Conservation (phyloP, 1,284 basidiomycete species). For the Pseudozyma hubeiensis region DNA sequence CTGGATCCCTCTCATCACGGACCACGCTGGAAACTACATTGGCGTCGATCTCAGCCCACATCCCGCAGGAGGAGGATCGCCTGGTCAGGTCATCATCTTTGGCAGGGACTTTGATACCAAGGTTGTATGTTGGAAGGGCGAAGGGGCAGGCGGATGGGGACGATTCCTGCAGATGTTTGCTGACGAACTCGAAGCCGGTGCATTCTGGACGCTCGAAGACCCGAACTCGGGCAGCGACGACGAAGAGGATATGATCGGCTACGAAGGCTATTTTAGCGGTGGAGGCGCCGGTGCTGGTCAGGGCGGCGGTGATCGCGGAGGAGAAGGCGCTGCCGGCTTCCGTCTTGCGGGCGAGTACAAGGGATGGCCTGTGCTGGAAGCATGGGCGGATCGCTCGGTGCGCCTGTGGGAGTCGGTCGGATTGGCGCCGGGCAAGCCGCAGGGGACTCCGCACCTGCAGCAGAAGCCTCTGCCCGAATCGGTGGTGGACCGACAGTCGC, state of each 20-base stretch:
- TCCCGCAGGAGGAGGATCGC: constrained; percentile 73
- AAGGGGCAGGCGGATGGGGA: constrained; percentile 92
- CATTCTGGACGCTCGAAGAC: constrained; percentile 69
- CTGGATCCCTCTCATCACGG: constrained; percentile 93
- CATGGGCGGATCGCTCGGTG: constrained; percentile 65
- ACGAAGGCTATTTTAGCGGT: constrained; percentile 64
- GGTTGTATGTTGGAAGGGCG: constrained; percentile 79
- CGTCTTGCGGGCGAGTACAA: constrained; percentile 61
- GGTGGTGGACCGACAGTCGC: constrained; percentile 33
- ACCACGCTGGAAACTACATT: constrained; percentile 95
- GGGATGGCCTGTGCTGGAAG: constrained; percentile 66
- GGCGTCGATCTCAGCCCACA: constrained; percentile 91
- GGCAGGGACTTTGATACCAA: constrained; percentile 98
- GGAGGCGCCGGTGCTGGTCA: constrained; percentile 53
- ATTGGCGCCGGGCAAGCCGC: constrained; percentile 43
- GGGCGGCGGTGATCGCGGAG: constrained; percentile 63
- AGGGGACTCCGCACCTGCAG: constrained; percentile 27
- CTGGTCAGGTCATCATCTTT: constrained; percentile 96
- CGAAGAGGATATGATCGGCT: constrained; percentile 65
- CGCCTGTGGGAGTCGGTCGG: constrained; percentile 64
- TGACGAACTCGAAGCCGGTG: constrained; percentile 90
- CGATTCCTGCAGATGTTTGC: constrained; percentile 92
- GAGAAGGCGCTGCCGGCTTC: constrained; percentile 62
- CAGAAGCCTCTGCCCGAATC: constrained; percentile 32
- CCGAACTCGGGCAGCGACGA: constrained; percentile 43